Evolutionary conservation across 2,329 filamentous ascomycete species (phyloP).

Genomic region (Harringtonia aguacate): DNA sequence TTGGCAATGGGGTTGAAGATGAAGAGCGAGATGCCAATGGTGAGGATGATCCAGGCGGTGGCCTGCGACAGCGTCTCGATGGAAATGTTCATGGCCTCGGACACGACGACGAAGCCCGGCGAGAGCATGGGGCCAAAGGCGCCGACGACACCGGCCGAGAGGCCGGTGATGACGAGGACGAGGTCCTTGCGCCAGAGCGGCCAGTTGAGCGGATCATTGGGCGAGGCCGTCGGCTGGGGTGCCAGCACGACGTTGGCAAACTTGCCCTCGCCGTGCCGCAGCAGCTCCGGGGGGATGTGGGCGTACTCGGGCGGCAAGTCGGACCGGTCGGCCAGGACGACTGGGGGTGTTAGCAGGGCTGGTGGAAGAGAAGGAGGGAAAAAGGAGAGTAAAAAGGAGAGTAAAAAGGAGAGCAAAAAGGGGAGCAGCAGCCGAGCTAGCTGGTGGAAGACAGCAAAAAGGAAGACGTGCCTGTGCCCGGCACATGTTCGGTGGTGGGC

Average conservation of each 20-base stretch:
- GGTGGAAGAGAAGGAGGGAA: background rate
- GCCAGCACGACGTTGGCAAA: slow-evolving; percentile 24
- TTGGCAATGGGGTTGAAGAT: slow-evolving; percentile 40
- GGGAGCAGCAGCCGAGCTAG: too few species aligned
- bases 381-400: background rate
- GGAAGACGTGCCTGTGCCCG: slow-evolving; percentile 30
- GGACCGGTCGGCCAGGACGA: slow-evolving; percentile 32
- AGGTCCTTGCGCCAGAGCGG: slow-evolving; percentile 24
- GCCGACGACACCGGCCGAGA: slow-evolving; percentile 35
- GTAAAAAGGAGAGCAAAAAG: background rate
- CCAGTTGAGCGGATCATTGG: slow-evolving; percentile 34
- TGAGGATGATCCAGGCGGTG: slow-evolving; percentile 37
- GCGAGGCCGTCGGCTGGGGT: slow-evolving; percentile 35
- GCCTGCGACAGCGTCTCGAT: slow-evolving; percentile 31
- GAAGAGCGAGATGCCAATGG: slow-evolving; percentile 35
- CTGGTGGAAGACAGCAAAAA: too few species aligned
- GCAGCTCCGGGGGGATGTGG: slow-evolving; percentile 27
- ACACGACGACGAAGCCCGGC: slow-evolving; percentile 35
- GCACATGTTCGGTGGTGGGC: slow-evolving; percentile 27
- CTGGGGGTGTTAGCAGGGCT: too few species aligned
- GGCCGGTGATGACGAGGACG: slow-evolving; percentile 31
- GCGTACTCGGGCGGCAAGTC: slow-evolving; percentile 35
- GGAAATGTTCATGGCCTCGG: slow-evolving; percentile 29
- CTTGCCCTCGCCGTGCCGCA: slow-evolving; percentile 25
- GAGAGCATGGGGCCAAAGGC: slow-evolving; percentile 41